Evolutionary conservation across 2,329 filamentous ascomycete genomes (phyloP).

Genomic region (Torrubiella hemipterigena): DNA sequence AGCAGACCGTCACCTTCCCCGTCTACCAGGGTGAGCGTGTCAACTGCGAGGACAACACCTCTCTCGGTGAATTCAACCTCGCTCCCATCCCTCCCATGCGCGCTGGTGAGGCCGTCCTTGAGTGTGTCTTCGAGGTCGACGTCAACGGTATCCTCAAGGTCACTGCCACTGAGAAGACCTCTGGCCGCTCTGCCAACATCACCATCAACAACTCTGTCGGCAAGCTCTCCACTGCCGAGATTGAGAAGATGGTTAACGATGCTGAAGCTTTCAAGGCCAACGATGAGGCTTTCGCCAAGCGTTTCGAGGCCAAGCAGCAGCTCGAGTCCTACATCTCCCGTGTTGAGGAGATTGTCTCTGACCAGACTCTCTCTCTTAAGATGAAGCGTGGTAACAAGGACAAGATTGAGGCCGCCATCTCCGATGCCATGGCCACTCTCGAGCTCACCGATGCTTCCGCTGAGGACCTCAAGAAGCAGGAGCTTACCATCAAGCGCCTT

Average conservation of each 20-base stretch:
- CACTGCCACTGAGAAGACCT: constrained; percentile 97
- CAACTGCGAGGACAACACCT: constrained; percentile 98
- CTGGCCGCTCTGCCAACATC: constrained; percentile 96
- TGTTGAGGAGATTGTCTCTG: constrained; percentile 97
- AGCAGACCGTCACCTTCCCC: constrained; percentile 81
- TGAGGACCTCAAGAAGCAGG: constrained; percentile 99
- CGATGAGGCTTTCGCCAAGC: constrained; percentile 98
- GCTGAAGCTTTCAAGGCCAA: constrained; percentile 98
- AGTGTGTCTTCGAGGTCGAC: constrained; percentile 98
- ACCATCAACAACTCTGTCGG: constrained; percentile 99
- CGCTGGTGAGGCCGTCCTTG: constrained; percentile 90
- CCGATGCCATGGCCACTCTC: constrained; percentile 93
- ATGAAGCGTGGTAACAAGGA: constrained; percentile 99
- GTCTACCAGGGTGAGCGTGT: constrained; percentile 94
- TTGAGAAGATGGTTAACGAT: constrained; percentile 95
- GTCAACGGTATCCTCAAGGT: constrained; percentile 99
- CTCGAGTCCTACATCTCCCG: constrained; percentile 98
- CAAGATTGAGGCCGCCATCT: constrained; percentile 96
- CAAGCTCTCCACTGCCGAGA: constrained; percentile 89
- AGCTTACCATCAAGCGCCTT: constrained; percentile 91
- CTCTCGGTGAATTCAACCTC: constrained; percentile 91
- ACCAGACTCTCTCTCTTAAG: constrained; percentile 91
- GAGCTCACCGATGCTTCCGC: constrained; percentile 86
- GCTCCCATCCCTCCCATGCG: constrained; percentile 80
- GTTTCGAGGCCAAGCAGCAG: constrained; percentile 97